Evolutionary conservation across 495 filamentous ascomycete genomes (phyloP), one percentile per base, ranked within the genome.

Genomic region (Poronia punctata): DNA sequence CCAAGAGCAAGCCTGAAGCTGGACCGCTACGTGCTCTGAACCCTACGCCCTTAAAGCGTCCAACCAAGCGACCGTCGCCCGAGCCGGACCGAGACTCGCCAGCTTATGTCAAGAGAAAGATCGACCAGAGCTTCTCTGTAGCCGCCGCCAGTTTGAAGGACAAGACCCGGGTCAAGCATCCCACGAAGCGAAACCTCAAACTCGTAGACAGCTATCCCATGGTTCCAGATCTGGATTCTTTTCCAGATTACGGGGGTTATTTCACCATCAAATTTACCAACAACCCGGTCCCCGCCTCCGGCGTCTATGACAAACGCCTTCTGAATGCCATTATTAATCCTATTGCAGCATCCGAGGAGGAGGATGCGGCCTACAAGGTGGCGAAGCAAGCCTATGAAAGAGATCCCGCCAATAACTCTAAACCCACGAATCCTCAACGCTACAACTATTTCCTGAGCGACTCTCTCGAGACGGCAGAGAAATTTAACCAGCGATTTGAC

Each of bases 241-340:
- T 89, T 54, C 83, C 88, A n/a, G 86, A 95, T 57, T 80, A 79
- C 18, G 86, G 86, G 39, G 80, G 81, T 11, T 96, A 87, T 59
- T 78, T 93, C 42, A 77, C 89, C 8, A 78, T 88, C 62, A 96
- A 97, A 48, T 96, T 96, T 64, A 70, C 74, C 27, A 86, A 81
- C 32, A 87, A 90, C 43, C 90, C 92, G 0, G 73, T 88, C 6
- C 62, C 71, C 23, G 57, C 72, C 12, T 66, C 68, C 8, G 57
- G 64, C 17, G 57, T 52, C 31, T 88, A 90, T 56, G 92, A 97
- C 57, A 70, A 71, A 31, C 82, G 93, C 22, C 77, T 97, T 43
- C 84, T 93, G 43, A 75, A 81, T 25, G 84, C 79, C 43, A 62
- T 98, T 28, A 70, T 98, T 36, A 77, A 79, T 29, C 89, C 89